Conservation (phyloP, 805 yeast genomes). For the Yamadazyma scolyti region DNA sequence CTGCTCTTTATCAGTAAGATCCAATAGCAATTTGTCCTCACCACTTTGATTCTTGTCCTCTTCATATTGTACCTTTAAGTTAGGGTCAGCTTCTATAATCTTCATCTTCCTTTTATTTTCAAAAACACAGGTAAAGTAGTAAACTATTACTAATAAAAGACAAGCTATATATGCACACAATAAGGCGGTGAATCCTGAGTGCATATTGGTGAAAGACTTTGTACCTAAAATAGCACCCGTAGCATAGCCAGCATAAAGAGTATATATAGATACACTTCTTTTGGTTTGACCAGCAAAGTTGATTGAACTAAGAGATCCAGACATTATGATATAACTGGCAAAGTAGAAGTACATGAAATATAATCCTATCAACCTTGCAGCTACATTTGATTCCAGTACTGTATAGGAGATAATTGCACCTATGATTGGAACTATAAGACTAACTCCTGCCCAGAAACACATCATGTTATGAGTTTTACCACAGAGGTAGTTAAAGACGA, state of each 20-base stretch:
- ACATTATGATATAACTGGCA: slow-evolving; percentile 24
- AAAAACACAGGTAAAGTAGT: slow-evolving; percentile 13
- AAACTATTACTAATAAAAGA: slow-evolving; percentile 9
- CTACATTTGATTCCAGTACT: slow-evolving; percentile 14
- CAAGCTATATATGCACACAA: slow-evolving; percentile 16
- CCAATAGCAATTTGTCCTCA: slow-evolving; percentile 10
- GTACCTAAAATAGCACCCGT: slow-evolving; percentile 26
- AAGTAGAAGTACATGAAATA: slow-evolving; percentile 32
- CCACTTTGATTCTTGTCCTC: slow-evolving; percentile 5
- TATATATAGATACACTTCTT: slow-evolving; percentile 28
- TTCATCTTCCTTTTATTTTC: slow-evolving; percentile 14
- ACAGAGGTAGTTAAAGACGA: slow-evolving; percentile 27
- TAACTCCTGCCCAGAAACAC: slow-evolving; percentile 9
- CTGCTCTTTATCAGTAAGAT: slow-evolving; percentile 19
- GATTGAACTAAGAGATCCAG: slow-evolving; percentile 24
- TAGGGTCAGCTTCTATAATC: slow-evolving; percentile 6
- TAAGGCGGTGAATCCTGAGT: slow-evolving; percentile 19
- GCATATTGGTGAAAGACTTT: slow-evolving; percentile 14
- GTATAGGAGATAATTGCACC: slow-evolving; percentile 18
- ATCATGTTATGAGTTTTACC: slow-evolving; percentile 19
- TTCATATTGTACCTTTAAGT: slow-evolving; percentile 8
- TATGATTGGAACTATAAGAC: slow-evolving; percentile 14
- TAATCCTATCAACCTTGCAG: slow-evolving; percentile 20
- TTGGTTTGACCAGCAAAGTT: slow-evolving; percentile 28
- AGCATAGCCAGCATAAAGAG: slow-evolving; percentile 29